Percentiles rank a stretch among this genome's conserved stretches.
These are phyloP conservation scores for Secale cereale DNA, from an alignment of 176 grass and related monocot genomes.

Conservation along the genomic window DNA sequence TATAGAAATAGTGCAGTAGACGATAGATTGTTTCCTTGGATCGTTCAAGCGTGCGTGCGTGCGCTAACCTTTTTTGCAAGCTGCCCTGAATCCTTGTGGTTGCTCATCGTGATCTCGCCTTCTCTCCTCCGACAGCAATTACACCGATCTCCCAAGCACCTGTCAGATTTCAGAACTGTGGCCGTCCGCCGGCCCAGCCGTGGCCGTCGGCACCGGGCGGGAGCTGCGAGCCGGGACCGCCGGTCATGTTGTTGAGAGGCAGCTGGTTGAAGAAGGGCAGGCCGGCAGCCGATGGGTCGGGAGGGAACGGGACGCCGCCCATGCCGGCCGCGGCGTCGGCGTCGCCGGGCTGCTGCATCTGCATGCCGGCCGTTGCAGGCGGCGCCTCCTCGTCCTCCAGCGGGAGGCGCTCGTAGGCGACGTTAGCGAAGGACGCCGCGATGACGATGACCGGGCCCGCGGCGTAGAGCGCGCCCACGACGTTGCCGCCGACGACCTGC, in stretches of 20 bases:
- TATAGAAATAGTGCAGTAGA: slow-evolving; percentile 42
- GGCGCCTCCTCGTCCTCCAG: slow-evolving; percentile 85
- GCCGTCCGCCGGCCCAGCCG: slow-evolving; percentile 40
- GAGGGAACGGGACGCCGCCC: slow-evolving; percentile 43
- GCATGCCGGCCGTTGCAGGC: slow-evolving; percentile 31
- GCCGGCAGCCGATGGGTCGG: slow-evolving; percentile 69
- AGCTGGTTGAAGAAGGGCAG: slow-evolving; percentile 85
- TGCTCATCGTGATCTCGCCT: slow-evolving; percentile 34
- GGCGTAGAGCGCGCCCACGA: slow-evolving; percentile 81
- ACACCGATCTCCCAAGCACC: slow-evolving; percentile 1
- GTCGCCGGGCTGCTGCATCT: slow-evolving; percentile 57
- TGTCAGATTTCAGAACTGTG: slow-evolving; percentile 57
- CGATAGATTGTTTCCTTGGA: slow-evolving; percentile 34
- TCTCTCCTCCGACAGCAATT: slow-evolving; percentile 16
- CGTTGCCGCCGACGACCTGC: slow-evolving; percentile 93
- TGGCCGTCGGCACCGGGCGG: slow-evolving; percentile 64
- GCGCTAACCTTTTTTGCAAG: slow-evolving; percentile 84
- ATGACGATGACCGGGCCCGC: slow-evolving; percentile 94
- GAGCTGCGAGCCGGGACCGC: slow-evolving; percentile 44
- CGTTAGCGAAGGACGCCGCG: slow-evolving; percentile 95
- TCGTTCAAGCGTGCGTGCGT: slow-evolving; percentile 27
- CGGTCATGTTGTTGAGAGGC: slow-evolving; percentile 68
- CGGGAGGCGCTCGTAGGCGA: slow-evolving; percentile 94
- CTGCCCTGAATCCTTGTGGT: slow-evolving; percentile 26
- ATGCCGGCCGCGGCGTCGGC: slow-evolving; percentile 41